Percentiles rank a stretch among this genome's conserved stretches.
Evolutionary conservation across 2,329 filamentous ascomycete species (phyloP).

Genomic region (Fonsecaea multimorphosa): DNA sequence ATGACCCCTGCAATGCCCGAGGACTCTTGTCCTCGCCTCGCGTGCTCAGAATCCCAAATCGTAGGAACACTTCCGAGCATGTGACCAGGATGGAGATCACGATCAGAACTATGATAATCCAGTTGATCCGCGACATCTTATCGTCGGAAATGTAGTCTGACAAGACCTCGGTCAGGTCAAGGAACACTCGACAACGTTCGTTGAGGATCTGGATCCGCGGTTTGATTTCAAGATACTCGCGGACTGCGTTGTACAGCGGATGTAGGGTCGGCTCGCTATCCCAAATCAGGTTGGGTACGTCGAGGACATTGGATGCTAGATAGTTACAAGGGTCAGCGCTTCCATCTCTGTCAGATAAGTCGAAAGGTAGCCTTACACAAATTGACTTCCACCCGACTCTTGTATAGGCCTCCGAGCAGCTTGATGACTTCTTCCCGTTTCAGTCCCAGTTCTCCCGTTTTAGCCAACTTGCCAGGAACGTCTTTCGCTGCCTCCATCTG

Average conservation of each 20-base stretch:
- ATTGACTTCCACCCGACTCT: slow-evolving; percentile 94
- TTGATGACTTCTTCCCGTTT: slow-evolving; percentile 88
- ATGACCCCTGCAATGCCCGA: slow-evolving; percentile 7
- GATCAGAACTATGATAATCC: slow-evolving; percentile 97
- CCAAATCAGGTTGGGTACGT: slow-evolving; percentile 98
- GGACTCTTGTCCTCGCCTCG: slow-evolving; percentile 21
- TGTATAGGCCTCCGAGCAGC: slow-evolving; percentile 88
- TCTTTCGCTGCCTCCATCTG: slow-evolving; percentile 94
- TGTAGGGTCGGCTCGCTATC: slow-evolving; percentile 94
- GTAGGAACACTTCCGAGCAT: slow-evolving; percentile 82
- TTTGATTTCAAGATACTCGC: slow-evolving; percentile 97
- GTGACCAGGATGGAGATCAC: slow-evolving; percentile 89
- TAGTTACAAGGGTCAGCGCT: slow-evolving; percentile 17
- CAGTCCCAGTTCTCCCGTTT: slow-evolving; percentile 91
- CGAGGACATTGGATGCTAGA: slow-evolving; percentile 88
- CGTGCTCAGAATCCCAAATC: slow-evolving; percentile 73
- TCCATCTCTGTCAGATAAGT: neutral
- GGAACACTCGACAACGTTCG: slow-evolving; percentile 93
- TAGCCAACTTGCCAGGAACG: slow-evolving; percentile 83
- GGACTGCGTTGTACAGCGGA: slow-evolving; percentile 89
- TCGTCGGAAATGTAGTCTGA: slow-evolving; percentile 90
- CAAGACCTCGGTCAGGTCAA: slow-evolving; percentile 93
- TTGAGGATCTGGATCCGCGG: slow-evolving; percentile 95
- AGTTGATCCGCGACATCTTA: slow-evolving; percentile 89
- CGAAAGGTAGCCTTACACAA: slow-evolving; percentile 71